Evolutionary conservation across 2,329 filamentous ascomycete species (phyloP).

Genomic region (Fusarium equiseti): DNA sequence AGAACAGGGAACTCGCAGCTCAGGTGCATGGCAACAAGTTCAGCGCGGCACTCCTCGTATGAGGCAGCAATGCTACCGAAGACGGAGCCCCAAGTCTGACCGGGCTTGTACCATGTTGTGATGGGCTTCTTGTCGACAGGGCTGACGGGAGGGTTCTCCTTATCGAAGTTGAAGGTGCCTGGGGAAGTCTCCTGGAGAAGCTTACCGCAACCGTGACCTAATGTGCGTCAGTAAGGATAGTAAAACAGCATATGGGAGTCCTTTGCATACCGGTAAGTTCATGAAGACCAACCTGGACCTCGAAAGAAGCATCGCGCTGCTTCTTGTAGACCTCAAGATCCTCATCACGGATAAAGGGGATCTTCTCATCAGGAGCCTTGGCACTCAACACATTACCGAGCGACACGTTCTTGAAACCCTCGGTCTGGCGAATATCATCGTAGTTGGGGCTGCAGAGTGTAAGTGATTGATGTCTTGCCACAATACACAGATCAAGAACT

Average conservation of each 20-base stretch:
- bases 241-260: not conserved
- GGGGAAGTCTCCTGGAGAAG: slow-evolving; percentile 88
- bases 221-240: slow-evolving; percentile 20
- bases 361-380: slow-evolving; percentile 90
- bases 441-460: slow-evolving; percentile 67
- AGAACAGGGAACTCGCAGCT: slow-evolving; percentile 90
- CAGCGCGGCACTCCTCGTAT: slow-evolving; percentile 95
- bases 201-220: slow-evolving; percentile 91
- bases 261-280: slow-evolving; percentile 71
- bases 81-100: slow-evolving; percentile 93
- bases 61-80: slow-evolving; percentile 89
- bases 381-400: slow-evolving; percentile 93
- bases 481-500: slow-evolving; percentile 12
- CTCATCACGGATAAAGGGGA: slow-evolving; percentile 85
- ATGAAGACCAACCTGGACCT: slow-evolving; percentile 95
- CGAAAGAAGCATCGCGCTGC: slow-evolving; percentile 88
- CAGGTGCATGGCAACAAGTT: slow-evolving; percentile 92
- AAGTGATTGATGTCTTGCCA: slow-evolving; percentile 6
- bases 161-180: slow-evolving; percentile 89
- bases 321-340: slow-evolving; percentile 84
- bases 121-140: slow-evolving; percentile 82
- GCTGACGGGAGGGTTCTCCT: slow-evolving; percentile 81
- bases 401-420: slow-evolving; percentile 94
- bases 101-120: slow-evolving; percentile 90
- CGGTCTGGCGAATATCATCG: slow-evolving; percentile 81